Evolutionary conservation across 148 eudicot genomes (phyloP), one percentile per base, ranked within the genome.

Genomic region (Silene uniflora): DNA sequence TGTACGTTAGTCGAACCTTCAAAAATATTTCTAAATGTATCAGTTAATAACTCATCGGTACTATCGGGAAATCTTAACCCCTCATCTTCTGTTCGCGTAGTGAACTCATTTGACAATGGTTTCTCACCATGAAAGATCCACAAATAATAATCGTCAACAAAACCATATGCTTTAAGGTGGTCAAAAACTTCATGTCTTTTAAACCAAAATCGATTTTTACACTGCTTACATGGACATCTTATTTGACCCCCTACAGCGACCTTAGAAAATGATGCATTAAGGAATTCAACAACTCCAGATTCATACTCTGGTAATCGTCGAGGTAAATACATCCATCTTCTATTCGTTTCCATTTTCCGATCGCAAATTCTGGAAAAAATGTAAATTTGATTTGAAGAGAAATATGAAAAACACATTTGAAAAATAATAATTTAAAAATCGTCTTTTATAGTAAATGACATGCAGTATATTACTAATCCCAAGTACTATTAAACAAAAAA

Each of bases 291-390:
- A 2, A 72, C 23, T 9, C 64, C 75, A 16, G 7, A 54, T 17
- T 72, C 64, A 72, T 19, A 72, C 49, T 72, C 63, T 14, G 44
- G 63, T 17, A 55, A 58, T 27, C 44, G 46, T 29, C 47, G 55
- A 27, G 75, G 47, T 55, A 29, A 27, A 72, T 72, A 72, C 75
- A 72, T 72, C 75, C 75, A 72, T 17, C 3, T 25, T 27, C 75
- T 55, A 47, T 72, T 47, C 16, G 10, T 12, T 7, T 21, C 32
- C 75, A 23, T 72, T 9, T 10, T 8, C 44, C 16, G 27, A 27
- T 64, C 32, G 32, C 32, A 4, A 29, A 29, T 29, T 29, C 32
- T 29, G 32, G 32, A 29, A 29, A 1, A 29, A 29, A 29, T 29
- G 1, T 1, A 29, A 29, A 29, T 29, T 29, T 29, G 1, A 29